Evolutionary conservation across 75 land plant species (phyloP), one percentile per base, ranked within the genome.

Genomic region (Picea glauca): DNA sequence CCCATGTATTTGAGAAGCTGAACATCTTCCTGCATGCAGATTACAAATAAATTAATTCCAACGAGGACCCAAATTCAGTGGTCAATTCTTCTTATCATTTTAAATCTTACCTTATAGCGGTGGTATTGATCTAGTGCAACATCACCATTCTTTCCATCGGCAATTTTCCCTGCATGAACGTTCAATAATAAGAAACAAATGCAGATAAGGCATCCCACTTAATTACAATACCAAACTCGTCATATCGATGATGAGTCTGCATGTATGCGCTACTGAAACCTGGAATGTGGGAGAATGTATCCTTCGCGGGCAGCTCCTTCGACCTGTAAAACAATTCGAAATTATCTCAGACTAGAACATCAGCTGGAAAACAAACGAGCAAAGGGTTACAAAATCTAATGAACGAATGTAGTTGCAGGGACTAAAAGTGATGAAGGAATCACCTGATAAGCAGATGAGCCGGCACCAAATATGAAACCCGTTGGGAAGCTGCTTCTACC

Each of bases 91-190:
- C 35, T 20, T 11, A 11, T 32, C 6, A 2, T 66, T 30, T 23
- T 7, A 66, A 2, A 32, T 3, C 4, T 1, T 13, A 84, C 89
- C 87, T 87, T 82, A 78, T 84, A 87, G 26, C 82, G 87, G 58
- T 87, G 86, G 72, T 87, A 87, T 5, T 82, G 82, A 59, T 84
- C 87, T 3, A 66, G 30, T 11, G 88, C 64, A 20, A 87, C 79
- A 61, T 87, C 88, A 6, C 76, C 88, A 62, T 80, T 87, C 35
- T 74, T 80, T 7, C 74, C 58, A 64, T 83, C 88, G 6, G 33
- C 7, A 26, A 72, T 72, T 73, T 76, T 83, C 23, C 88, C 88
- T 86, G 79, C 70, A 32, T 13, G 1, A 5, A 17, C 62, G 21
- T 18, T 17, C n/a, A 60, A 17, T n/a, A 17, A 18, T 12, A 17